These are phyloP conservation scores for Kalanchoe fedtschenkoi DNA, from an alignment of 164 flowering plant species.

Conservation along the genomic window DNA sequence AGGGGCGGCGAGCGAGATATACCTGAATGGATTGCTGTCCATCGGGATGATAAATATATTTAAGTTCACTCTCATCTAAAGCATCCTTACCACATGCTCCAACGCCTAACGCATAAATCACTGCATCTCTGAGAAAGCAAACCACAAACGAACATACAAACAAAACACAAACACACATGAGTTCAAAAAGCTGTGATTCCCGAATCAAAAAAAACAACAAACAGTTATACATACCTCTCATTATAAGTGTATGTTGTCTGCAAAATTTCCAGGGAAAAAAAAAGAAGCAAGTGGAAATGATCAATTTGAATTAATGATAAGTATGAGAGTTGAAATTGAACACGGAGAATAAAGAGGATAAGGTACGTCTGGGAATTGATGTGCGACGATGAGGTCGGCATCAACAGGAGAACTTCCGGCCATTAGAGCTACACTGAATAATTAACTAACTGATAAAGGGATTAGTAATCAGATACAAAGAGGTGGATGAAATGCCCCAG, in stretches of 20 bases:
- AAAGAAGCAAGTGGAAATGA: neutral
- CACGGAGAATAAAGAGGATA: neutral
- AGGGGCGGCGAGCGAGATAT: neutral
- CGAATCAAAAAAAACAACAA: neutral
- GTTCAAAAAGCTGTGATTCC: neutral
- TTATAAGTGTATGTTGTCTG: conserved; percentile 42
- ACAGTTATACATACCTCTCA: conserved; percentile 77
- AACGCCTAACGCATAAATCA: conserved; percentile 80
- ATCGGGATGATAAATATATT: conserved; percentile 67
- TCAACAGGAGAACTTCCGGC: conserved; percentile 11
- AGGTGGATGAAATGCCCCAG: too few species aligned
- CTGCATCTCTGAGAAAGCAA: conserved; percentile 50
- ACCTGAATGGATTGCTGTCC: conserved; percentile 71
- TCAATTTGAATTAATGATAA: neutral
- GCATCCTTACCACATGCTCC: conserved; percentile 81
- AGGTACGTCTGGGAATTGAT: conserved; percentile 54
- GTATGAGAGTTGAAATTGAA: neutral
- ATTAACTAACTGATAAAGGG: too few species aligned
- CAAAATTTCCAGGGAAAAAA: neutral
- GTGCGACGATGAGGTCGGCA: conserved; percentile 33
- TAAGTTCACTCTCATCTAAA: conserved; percentile 68
- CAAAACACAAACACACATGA: neutral
- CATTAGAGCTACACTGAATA: too few species aligned
- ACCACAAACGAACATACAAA: neutral
- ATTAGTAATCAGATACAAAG: too few species aligned